These are phyloP conservation scores for Botrytis fragariae DNA, from an alignment of 2,329 filamentous ascomycete genomes.

Conservation along the genomic window DNA sequence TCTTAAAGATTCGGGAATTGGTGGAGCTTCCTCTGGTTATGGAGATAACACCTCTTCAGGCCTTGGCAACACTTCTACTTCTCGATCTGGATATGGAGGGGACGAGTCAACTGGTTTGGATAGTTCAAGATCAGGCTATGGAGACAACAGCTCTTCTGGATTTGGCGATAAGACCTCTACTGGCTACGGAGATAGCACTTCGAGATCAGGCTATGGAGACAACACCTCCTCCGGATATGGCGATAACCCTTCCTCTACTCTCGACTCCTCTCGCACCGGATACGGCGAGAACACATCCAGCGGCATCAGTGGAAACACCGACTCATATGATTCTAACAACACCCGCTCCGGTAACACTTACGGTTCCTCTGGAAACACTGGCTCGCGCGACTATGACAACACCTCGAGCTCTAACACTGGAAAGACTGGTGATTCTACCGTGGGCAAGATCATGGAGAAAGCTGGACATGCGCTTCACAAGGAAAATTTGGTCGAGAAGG, in stretches of 20 bases:
- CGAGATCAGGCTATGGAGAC: neutral
- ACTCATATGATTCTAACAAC: slow-evolving; percentile 21
- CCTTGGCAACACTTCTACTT: slow-evolving; percentile 6
- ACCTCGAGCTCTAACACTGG: slow-evolving; percentile 31
- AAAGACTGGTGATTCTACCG: slow-evolving; percentile 34
- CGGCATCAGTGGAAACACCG: slow-evolving; percentile 23
- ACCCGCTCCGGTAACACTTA: slow-evolving; percentile 22
- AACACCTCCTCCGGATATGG: slow-evolving; percentile 7
- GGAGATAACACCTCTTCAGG: slow-evolving; percentile 15
- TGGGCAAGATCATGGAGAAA: slow-evolving; percentile 60
- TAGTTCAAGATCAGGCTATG: neutral
- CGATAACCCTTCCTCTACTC: slow-evolving; percentile 4
- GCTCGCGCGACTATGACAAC: slow-evolving; percentile 22
- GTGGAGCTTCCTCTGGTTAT: slow-evolving; percentile 26
- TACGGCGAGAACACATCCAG: slow-evolving; percentile 12
- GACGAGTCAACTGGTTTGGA: neutral
- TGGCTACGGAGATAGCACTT: neutral
- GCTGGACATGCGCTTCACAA: slow-evolving; percentile 50
- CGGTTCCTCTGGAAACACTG: slow-evolving; percentile 29
- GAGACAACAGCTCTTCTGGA: neutral
- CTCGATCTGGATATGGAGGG: neutral
- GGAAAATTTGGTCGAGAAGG: slow-evolving; percentile 48
- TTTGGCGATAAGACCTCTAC: slow-evolving; percentile 9
- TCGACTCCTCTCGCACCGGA: slow-evolving; percentile 18
- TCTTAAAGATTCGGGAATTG: slow-evolving; percentile 22